Conservation (phyloP, 2,329 filamentous ascomycete species). For the Chalaropsis ovoidea region DNA sequence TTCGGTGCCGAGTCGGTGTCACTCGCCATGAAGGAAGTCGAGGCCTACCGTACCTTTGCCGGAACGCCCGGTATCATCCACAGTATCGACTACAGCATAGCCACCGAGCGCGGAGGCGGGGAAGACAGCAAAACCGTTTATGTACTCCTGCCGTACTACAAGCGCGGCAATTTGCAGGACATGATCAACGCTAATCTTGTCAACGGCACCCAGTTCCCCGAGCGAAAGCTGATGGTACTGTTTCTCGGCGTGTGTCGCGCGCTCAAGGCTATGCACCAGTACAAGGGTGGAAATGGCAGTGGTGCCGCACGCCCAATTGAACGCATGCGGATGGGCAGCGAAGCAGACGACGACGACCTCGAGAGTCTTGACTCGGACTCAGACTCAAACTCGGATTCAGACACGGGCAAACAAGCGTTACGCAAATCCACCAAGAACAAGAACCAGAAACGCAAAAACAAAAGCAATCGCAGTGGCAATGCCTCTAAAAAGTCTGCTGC, state of each 20-base stretch:
- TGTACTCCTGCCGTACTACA: slow-evolving; percentile 89
- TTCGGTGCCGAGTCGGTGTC: slow-evolving; percentile 94
- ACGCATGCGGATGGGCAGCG: slow-evolving; percentile 45
- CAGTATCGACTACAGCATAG: slow-evolving; percentile 70
- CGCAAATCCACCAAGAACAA: slow-evolving; percentile 20
- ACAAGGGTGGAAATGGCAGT: slow-evolving; percentile 44
- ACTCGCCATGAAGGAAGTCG: slow-evolving; percentile 91
- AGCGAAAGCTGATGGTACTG: slow-evolving; percentile 74
- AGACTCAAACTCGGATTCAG: slow-evolving; percentile 27
- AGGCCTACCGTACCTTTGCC: slow-evolving; percentile 85
- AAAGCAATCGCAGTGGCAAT: neutral
- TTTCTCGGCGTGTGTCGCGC: slow-evolving; percentile 89
- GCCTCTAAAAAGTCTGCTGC: slow-evolving; percentile 13
- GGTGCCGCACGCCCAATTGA: slow-evolving; percentile 32
- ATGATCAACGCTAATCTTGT: slow-evolving; percentile 98
- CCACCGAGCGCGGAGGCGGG: slow-evolving; percentile 57
- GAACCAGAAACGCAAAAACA: neutral
- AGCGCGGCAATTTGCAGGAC: slow-evolving; percentile 90
- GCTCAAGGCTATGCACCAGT: slow-evolving; percentile 83
- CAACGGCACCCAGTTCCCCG: slow-evolving; percentile 84
- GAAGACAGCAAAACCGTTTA: slow-evolving; percentile 79
- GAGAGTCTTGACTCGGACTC: slow-evolving; percentile 31
- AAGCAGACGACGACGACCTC: slow-evolving; percentile 33
- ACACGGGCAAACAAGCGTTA: slow-evolving; percentile 34
- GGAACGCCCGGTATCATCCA: slow-evolving; percentile 79